Evolutionary conservation across 169 alveolate species (phyloP), one percentile per base, ranked within the genome.

Genomic region (Eimeria sp.): DNA sequence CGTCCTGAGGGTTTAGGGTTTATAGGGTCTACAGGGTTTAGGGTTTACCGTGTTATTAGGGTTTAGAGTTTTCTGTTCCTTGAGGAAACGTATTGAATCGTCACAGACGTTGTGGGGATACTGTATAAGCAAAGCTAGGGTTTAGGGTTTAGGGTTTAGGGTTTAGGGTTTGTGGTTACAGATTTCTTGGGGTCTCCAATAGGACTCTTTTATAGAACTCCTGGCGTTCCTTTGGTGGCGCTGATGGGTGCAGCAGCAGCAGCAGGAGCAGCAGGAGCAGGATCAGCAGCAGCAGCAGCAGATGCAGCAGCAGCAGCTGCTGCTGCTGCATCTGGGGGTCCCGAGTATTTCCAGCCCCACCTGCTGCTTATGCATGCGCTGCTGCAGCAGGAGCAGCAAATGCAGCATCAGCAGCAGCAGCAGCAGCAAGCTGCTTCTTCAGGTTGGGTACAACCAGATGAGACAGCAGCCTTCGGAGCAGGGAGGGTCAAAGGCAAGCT

Each of bases 321-420:
- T 13, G n/a, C n/a, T 13, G 18, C 70, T 61, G 70, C 70, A 61
- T 18, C 27, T 18, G 20, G 70, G 54, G 25, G 86, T 20, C 86
- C 86, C 16, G 86, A n/a, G 86, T 9, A 9, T 20, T 75, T 75
- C 86, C 86, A 75, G 86, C 86, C 86, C 22, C 86, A 75, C 4
- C 54, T 75, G 86, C 86, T 75, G 86, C 86, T 43, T n/a, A 45
- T 78, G 88, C 63, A 34, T 43, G 88, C 88, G 16, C 63, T 78
- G 27, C 88, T 78, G 40, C 88, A 78, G 88, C 63, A 75, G 88
- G 40, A 78, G 63, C 88, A 40, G 88, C 88, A 40, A n/a, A 20
- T 61, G 40, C 40, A 34, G 40, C 40, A 34, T 0, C 86, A 11
- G 86, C 86, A 40, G 86, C 45, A 75, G 45, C 86, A 18, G 58